Conservation (phyloP, 768 basidiomycete genomes). For the Hebeloma cylindrosporum region DNA sequence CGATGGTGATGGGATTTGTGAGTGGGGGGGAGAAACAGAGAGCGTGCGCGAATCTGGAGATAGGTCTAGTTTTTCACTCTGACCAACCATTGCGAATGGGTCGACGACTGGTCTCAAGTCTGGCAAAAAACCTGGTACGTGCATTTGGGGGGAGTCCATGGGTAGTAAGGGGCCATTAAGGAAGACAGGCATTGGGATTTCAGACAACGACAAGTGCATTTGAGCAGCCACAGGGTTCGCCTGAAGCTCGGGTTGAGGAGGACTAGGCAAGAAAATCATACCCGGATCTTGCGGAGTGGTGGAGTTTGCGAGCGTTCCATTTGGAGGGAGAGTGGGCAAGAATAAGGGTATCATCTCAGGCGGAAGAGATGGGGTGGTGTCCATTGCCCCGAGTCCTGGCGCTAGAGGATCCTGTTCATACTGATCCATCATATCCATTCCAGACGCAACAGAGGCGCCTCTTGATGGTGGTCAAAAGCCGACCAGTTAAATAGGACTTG, state of each 20-base stretch:
- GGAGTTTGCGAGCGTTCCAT: constrained; percentile 23
- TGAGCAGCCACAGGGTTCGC: constrained; percentile 13
- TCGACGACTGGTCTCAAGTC: constrained; percentile 37
- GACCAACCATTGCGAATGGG: constrained; percentile 32
- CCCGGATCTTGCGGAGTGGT: constrained; percentile 31
- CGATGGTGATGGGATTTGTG: constrained; percentile 37
- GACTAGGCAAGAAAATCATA: constrained; percentile 34
- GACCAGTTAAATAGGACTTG: constrained; percentile 20
- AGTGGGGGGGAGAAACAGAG: constrained; percentile 35
- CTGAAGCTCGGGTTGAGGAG: constrained; percentile 22
- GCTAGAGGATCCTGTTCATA: constrained; percentile 35
- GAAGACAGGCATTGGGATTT: constrained; percentile 35
- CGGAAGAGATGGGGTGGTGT: constrained; percentile 32
- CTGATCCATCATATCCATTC: constrained; percentile 25
- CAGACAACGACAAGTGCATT: constrained; percentile 41
- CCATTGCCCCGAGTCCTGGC: constrained; percentile 33
- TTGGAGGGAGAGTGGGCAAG: constrained; percentile 22
- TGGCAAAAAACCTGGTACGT: constrained; percentile 38
- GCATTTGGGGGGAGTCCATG: constrained; percentile 32
- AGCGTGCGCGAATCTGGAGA: constrained; percentile 36
- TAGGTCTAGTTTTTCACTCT: constrained; percentile 38
- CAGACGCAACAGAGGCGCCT: constrained; percentile 4
- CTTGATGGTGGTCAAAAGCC: constrained; percentile 2
- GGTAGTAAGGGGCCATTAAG: constrained; percentile 30
- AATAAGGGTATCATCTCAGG: constrained; percentile 16